phyloP scores from a whole-genome alignment of 2,329 filamentous ascomycete genomes.

The Pseudogymnoascus sp. region DNA sequence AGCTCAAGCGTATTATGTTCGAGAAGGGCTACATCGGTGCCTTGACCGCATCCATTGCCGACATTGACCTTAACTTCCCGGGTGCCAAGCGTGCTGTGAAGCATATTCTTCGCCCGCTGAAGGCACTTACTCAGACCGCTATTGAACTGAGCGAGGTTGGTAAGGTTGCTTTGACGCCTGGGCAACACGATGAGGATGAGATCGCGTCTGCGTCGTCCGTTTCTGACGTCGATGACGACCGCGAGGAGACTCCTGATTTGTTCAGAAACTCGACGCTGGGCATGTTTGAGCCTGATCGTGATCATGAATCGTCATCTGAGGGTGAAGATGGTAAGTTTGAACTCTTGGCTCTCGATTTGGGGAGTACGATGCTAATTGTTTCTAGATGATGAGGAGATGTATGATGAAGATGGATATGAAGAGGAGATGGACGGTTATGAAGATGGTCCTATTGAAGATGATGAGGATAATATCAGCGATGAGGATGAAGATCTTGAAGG shows the following conservation, averaged over 20 bases:
- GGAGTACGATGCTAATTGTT: conserved; percentile 24
- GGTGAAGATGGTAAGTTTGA: conserved; percentile 46
- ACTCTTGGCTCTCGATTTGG: background rate
- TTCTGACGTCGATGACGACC: conserved; percentile 76
- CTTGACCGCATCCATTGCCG: conserved; percentile 83
- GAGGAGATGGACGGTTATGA: conserved; percentile 84
- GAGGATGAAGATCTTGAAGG: conserved; percentile 74
- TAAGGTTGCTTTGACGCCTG: conserved; percentile 57
- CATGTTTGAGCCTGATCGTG: conserved; percentile 79
- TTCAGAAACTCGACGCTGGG: conserved; percentile 94
- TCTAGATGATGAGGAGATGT: conserved; percentile 82
- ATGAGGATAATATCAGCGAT: conserved; percentile 81
- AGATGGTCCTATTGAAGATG: conserved; percentile 68
- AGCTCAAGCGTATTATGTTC: conserved; percentile 91
- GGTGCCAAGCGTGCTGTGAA: conserved; percentile 91
- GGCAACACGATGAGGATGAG: conserved; percentile 74
- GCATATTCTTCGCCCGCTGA: conserved; percentile 85
- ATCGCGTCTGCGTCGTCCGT: conserved; percentile 81
- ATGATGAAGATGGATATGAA: conserved; percentile 78
- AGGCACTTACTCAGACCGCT: conserved; percentile 78
- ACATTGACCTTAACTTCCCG: conserved; percentile 91
- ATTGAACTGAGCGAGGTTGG: conserved; percentile 66
- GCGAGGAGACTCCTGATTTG: conserved; percentile 91
- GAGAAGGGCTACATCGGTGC: conserved; percentile 92
- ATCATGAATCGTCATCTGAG: conserved; percentile 69